Conservation (phyloP, 805 yeast species). For the Zygoascus ofunaensis region DNA sequence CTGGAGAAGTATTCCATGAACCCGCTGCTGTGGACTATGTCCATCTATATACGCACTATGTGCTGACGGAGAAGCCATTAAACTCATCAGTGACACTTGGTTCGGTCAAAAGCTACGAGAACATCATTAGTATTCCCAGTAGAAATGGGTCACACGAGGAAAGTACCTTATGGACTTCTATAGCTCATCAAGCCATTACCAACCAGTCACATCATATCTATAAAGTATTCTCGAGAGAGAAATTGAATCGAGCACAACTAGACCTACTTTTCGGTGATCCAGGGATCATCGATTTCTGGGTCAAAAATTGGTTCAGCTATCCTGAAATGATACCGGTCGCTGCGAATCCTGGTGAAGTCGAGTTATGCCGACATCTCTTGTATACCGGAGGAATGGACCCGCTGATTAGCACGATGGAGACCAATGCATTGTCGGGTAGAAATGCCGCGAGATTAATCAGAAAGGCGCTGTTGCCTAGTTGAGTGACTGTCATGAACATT, state of each 20-base stretch:
- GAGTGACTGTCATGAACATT: too few species aligned
- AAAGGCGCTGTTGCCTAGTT: background rate
- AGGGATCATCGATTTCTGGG: conserved; percentile 23
- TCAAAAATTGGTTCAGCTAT: conserved; percentile 38
- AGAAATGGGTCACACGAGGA: background rate
- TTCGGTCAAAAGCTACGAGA: background rate
- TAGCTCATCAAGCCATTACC: conserved; percentile 11
- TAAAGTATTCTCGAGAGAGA: conserved; percentile 34
- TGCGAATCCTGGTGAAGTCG: conserved; percentile 19
- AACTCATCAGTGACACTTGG: conserved; percentile 8
- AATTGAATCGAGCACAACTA: conserved; percentile 18
- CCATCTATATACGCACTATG: conserved; percentile 31
- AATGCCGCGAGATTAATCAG: conserved; percentile 39
- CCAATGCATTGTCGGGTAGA: conserved; percentile 42
- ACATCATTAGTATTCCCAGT: conserved; percentile 6
- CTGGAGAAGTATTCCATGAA: background rate
- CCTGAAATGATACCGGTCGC: conserved; percentile 32
- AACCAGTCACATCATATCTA: conserved; percentile 27
- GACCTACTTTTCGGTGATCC: conserved; percentile 19
- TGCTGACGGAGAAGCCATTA: conserved; percentile 4
- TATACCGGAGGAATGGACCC: conserved; percentile 39
- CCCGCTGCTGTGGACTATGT: conserved; percentile 30
- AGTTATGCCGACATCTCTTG: conserved; percentile 31
- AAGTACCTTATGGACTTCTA: conserved; percentile 2
- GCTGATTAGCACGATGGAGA: conserved; percentile 45